phyloP scores from a whole-genome alignment of 768 basidiomycete species.

The Russula sp. region DNA sequence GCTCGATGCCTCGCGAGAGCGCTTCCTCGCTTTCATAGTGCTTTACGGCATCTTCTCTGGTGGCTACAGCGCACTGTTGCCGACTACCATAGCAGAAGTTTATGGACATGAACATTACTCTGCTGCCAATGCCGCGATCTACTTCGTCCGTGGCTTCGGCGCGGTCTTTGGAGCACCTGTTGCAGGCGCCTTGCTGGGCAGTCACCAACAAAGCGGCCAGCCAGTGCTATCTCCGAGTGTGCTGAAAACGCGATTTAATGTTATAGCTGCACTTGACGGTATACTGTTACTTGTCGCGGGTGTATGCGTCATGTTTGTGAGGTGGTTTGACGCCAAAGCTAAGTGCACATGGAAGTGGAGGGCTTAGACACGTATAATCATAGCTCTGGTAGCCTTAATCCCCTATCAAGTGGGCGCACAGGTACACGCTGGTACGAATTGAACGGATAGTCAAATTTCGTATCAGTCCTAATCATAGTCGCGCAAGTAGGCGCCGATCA shows the following conservation, averaged over 20 bases:
- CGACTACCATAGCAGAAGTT: conserved; percentile 40
- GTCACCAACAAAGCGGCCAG: conserved; percentile 23
- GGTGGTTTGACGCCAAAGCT: conserved; percentile 39
- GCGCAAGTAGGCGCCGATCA: not conserved
- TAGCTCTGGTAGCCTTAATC: conserved; percentile 1
- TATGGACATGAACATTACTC: conserved; percentile 41
- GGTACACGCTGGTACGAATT: not conserved
- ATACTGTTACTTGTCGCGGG: conserved; percentile 34
- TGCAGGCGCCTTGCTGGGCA: conserved; percentile 38
- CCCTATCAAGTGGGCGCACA: not conserved
- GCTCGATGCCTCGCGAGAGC: conserved; percentile 34
- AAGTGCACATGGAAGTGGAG: conserved; percentile 39
- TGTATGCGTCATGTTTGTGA: conserved; percentile 37
- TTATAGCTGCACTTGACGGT: conserved; percentile 37
- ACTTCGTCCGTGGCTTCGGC: conserved; percentile 40
- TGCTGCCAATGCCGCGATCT: conserved; percentile 38
- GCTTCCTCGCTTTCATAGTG: conserved; percentile 38
- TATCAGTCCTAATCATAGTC: not conserved
- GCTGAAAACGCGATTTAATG: conserved; percentile 32
- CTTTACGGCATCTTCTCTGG: conserved; percentile 41
- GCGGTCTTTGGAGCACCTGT: conserved; percentile 39
- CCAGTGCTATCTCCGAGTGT: not conserved
- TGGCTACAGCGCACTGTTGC: conserved; percentile 41
- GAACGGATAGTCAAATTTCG: not conserved
- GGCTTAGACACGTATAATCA: conserved; percentile 27